Conservation (phyloP, 129 eudicot species). For the Sambucus nigra region DNA sequence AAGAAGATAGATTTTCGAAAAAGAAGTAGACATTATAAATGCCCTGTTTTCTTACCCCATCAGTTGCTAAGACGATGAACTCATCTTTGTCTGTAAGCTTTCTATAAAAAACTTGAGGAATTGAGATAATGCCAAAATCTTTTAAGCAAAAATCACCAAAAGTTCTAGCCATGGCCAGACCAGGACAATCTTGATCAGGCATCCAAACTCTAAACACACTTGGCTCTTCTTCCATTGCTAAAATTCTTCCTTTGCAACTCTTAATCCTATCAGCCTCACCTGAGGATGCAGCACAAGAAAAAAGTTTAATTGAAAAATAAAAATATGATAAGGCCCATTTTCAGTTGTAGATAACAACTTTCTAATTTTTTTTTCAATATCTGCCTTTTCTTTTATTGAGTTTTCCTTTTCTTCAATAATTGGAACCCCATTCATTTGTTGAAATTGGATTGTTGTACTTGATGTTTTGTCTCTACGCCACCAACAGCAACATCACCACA, state of each 20-base stretch:
- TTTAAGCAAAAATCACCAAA: conserved; percentile 77
- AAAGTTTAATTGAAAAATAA: neutral
- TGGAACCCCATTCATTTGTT: too few relatives aligned
- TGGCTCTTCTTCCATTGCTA: conserved; percentile 64
- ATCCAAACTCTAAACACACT: conserved; percentile 58
- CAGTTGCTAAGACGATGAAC: conserved; percentile 70
- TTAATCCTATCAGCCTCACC: conserved; percentile 50
- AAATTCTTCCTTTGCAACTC: conserved; percentile 46
- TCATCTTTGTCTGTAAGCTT: conserved; percentile 59
- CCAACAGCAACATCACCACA: too few relatives aligned
- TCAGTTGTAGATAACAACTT: too few relatives aligned
- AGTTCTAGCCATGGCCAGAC: conserved; percentile 85
- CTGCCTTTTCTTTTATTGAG: too few relatives aligned
- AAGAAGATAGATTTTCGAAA: too few relatives aligned
- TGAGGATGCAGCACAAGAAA: conserved; percentile 5
- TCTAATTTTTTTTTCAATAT: too few relatives aligned
- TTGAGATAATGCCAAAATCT: conserved; percentile 66
- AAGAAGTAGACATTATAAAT: neutral
- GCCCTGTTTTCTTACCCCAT: conserved; percentile 50
- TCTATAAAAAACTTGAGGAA: conserved; percentile 44
- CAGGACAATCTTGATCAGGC: conserved; percentile 79
- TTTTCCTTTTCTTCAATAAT: too few relatives aligned
- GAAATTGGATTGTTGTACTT: too few relatives aligned
- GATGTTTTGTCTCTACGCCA: too few relatives aligned
- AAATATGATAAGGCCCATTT: too few relatives aligned